Percentiles rank a stretch among this genome's conserved stretches.
These are phyloP conservation scores for Arthonia radiata DNA, from an alignment of 495 filamentous ascomycete species.

Conservation along the genomic window DNA sequence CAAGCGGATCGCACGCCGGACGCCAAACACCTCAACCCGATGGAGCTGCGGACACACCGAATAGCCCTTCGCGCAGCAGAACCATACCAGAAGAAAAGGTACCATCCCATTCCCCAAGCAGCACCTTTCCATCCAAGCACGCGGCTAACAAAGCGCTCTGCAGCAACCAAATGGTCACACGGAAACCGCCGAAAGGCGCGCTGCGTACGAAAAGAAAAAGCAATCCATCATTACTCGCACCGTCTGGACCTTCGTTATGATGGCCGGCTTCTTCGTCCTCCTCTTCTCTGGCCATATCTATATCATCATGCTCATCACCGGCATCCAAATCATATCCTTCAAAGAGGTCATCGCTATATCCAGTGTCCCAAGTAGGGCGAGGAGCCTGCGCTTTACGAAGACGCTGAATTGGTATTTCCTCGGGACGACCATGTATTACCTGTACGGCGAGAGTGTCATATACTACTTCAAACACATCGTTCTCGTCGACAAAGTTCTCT, in stretches of 20 bases:
- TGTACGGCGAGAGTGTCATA: conserved; percentile 96
- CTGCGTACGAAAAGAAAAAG: conserved; percentile 94
- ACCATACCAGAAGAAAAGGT: too few species aligned
- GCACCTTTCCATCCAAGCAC: too few species aligned
- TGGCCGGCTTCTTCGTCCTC: conserved; percentile 67
- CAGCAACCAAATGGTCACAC: too few species aligned
- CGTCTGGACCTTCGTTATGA: conserved; percentile 98
- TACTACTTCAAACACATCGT: conserved; percentile 99
- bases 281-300: conserved; percentile 95
- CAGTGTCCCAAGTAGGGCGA: conserved; percentile 72
- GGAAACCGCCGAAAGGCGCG: too few species aligned
- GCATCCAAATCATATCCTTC: conserved; percentile 88
- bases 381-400: conserved; percentile 83
- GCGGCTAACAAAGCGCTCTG: too few species aligned
- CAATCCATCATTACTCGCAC: conserved; percentile 91
- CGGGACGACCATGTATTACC: conserved; percentile 94
- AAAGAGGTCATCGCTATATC: conserved; percentile 98
- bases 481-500: conserved; percentile 73
- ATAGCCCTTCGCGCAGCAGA: too few species aligned
- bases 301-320: conserved; percentile 75
- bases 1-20: too few species aligned
- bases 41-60: too few species aligned
- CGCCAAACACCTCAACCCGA: too few species aligned
- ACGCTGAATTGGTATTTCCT: conserved; percentile 97
- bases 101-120: too few species aligned